phyloP scores from a whole-genome alignment of 805 yeast species.

The Ogataea angusta region DNA sequence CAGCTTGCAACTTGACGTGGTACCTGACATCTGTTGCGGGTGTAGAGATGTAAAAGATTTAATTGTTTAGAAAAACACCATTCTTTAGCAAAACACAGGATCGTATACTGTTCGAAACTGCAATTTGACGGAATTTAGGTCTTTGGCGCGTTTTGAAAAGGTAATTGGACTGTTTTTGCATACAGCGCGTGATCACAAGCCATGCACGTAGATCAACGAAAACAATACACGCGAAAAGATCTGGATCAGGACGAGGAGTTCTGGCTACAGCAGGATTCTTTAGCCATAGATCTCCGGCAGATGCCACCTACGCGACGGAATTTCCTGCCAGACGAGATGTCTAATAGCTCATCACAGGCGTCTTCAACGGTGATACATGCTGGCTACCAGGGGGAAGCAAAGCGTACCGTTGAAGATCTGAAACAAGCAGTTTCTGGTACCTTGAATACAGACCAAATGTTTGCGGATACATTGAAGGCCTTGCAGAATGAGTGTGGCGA shows the following conservation, averaged over 20 bases:
- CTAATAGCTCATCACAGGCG: slow-evolving; percentile 27
- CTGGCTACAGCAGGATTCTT: slow-evolving; percentile 17
- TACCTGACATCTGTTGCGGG: neutral
- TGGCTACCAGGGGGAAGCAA: slow-evolving; percentile 7
- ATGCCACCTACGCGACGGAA: slow-evolving; percentile 13
- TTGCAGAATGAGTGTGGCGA: neutral
- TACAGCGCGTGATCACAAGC: neutral
- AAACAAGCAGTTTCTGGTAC: slow-evolving; percentile 17
- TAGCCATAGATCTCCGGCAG: slow-evolving; percentile 12
- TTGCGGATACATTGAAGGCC: slow-evolving; percentile 8
- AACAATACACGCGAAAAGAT: slow-evolving; percentile 24
- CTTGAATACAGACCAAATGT: slow-evolving; percentile 24
- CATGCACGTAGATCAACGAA: slow-evolving; percentile 9
- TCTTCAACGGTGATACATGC: slow-evolving; percentile 30
- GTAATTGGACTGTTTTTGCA: neutral
- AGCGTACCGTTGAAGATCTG: slow-evolving; percentile 12
- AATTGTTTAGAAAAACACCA: slow-evolving; percentile 8
- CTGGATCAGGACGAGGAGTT: slow-evolving; percentile 22
- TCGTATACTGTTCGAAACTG: neutral
- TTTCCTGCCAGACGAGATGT: slow-evolving; percentile 13
- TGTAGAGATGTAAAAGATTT: slow-evolving; percentile 6
- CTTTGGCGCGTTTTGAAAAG: neutral
- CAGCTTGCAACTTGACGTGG: neutral
- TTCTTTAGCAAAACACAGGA: slow-evolving; percentile 5
- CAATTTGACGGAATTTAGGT: neutral